Percentiles rank a stretch among this genome's conserved stretches.
Conservation (phyloP, 106 monocot genomes). For the Platanthera zijinensis region DNA sequence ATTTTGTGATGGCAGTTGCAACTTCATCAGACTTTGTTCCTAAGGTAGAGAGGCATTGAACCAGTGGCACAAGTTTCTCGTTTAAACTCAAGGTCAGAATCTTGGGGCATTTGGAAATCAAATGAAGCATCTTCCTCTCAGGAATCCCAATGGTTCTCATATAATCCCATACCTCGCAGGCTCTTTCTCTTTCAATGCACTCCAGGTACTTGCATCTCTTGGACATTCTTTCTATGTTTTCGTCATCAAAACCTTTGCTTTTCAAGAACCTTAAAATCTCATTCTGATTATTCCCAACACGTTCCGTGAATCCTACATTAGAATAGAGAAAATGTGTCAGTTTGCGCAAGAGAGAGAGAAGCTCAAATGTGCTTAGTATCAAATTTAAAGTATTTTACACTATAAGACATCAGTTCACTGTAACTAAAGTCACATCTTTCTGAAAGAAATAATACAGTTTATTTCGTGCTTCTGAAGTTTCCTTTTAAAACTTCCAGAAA, state of each 20-base stretch:
- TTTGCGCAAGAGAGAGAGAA: background rate
- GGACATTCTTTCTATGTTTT: slow-evolving; percentile 30
- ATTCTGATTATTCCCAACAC: slow-evolving; percentile 7
- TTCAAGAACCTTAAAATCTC: slow-evolving; percentile 43
- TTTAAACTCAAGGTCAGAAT: slow-evolving; percentile 49
- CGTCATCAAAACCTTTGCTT: slow-evolving; percentile 55
- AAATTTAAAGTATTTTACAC: no score
- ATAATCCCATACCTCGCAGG: slow-evolving; percentile 60
- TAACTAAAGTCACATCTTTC: no score
- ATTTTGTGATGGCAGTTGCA: slow-evolving; percentile 54
- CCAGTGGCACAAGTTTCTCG: slow-evolving; percentile 59
- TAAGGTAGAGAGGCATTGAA: slow-evolving; percentile 65
- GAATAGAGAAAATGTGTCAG: background rate
- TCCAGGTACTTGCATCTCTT: slow-evolving; percentile 48
- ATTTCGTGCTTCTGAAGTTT: no score
- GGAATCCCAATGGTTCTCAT: slow-evolving; percentile 59
- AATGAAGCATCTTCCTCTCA: slow-evolving; percentile 64
- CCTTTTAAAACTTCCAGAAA: no score
- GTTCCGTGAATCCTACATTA: slow-evolving; percentile 24
- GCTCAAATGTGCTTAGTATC: no score
- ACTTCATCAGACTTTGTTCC: slow-evolving; percentile 56
- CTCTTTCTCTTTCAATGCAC: slow-evolving; percentile 15
- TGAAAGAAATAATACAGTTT: no score
- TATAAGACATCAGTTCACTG: no score
- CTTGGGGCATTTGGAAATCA: slow-evolving; percentile 77